Evolutionary conservation across 2,329 filamentous ascomycete species (phyloP).

Genomic region (Xylaria multiplex): DNA sequence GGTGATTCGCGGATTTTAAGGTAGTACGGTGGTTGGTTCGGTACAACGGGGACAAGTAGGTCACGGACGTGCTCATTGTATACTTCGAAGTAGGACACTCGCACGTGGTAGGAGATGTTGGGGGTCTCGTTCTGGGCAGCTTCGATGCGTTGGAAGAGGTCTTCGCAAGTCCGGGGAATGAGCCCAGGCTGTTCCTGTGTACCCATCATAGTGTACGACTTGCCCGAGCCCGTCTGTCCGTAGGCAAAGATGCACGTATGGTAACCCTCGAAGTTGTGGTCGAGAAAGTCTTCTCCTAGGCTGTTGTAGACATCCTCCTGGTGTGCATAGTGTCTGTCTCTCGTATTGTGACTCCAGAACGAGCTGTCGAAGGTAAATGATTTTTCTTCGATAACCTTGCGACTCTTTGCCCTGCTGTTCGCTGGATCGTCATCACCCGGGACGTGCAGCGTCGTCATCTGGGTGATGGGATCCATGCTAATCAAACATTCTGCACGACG

Average conservation of each 20-base stretch:
- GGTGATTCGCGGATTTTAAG: constrained; percentile 97
- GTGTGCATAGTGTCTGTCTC: constrained; percentile 85
- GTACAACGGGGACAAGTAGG: constrained; percentile 77
- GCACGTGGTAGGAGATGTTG: constrained; percentile 95
- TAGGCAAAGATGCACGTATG: constrained; percentile 99
- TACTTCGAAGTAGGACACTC: constrained; percentile 98
- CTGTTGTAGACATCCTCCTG: constrained; percentile 95
- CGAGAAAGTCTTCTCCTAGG: constrained; percentile 94
- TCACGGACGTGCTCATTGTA: constrained; percentile 99
- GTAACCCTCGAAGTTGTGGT: constrained; percentile 99
- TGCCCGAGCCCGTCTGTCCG: constrained; percentile 95
- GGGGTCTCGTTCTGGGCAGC: constrained; percentile 79
- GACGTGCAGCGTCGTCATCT: constrained; percentile 82
- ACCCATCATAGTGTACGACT: constrained; percentile 99
- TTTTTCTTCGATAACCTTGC: constrained; percentile 86
- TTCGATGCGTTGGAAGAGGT: constrained; percentile 93
- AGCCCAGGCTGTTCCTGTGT: constrained; percentile 84
- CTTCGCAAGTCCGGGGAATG: constrained; percentile 94
- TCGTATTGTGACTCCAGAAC: constrained; percentile 91
- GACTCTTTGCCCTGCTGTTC: constrained; percentile 69
- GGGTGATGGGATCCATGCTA: constrained; percentile 86
- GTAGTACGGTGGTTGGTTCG: constrained; percentile 83
- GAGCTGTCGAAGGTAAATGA: constrained; percentile 96
- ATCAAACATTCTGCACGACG: constrained; percentile 86
- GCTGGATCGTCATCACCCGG: constrained; percentile 68